A percentile compares a stretch with the other conserved stretches of the same genome.
phyloP scores from a whole-genome alignment of 164 flowering plant species.

The Aristolochia fimbriata region DNA sequence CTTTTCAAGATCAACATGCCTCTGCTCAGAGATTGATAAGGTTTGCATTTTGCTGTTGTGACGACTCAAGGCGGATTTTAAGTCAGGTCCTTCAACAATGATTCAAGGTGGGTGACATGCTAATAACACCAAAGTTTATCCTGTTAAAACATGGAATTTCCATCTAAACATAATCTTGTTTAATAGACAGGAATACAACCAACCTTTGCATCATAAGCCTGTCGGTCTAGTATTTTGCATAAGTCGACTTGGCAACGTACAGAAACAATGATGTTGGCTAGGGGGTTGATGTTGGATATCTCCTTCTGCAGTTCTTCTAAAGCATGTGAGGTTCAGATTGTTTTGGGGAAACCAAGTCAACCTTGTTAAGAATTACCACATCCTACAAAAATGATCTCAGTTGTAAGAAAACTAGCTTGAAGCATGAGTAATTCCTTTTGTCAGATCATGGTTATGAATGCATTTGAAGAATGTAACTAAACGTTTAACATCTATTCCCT shows the following conservation, averaged over 20 bases:
- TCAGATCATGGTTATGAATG: no score
- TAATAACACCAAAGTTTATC: slow-evolving; percentile 11
- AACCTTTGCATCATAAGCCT: slow-evolving; percentile 76
- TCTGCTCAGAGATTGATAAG: slow-evolving; percentile 49
- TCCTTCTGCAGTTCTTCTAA: slow-evolving; percentile 70
- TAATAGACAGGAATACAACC: slow-evolving; percentile 15
- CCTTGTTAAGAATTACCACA: slow-evolving; percentile 85
- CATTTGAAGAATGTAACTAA: no score
- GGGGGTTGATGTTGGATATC: slow-evolving; percentile 66
- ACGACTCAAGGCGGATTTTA: slow-evolving; percentile 31
- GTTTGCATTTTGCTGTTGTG: slow-evolving; percentile 77
- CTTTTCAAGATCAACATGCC: slow-evolving; percentile 64
- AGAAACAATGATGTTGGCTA: slow-evolving; percentile 58
- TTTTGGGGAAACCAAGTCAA: slow-evolving; percentile 72
- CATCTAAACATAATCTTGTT: background rate
- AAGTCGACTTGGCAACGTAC: slow-evolving; percentile 86
- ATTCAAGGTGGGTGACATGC: slow-evolving; percentile 66
- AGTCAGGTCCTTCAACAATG: slow-evolving; percentile 43
- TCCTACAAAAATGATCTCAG: slow-evolving; percentile 38
- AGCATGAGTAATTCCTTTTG: no score
- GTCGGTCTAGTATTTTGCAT: slow-evolving; percentile 54
- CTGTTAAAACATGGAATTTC: background rate
- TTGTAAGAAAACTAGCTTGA: no score
- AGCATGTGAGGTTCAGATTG: slow-evolving; percentile 22
- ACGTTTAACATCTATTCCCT: no score